A percentile compares a stretch with the other conserved stretches of the same genome.
Evolutionary conservation across 148 eudicot genomes (phyloP).

Genomic region (Nepenthes gracilis): DNA sequence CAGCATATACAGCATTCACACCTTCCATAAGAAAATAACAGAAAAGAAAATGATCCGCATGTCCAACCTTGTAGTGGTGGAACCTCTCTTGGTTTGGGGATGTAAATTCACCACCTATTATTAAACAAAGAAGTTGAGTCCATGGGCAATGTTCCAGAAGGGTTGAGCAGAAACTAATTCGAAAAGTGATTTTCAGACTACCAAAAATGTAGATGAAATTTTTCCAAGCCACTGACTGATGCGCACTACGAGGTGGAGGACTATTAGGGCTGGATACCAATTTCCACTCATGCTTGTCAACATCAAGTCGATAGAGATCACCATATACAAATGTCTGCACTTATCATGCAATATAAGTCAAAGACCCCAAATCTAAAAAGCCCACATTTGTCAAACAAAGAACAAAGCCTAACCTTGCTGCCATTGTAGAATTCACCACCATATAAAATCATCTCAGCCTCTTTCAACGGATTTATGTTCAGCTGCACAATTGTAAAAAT

Average conservation of each 20-base stretch:
- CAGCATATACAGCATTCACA: neutral
- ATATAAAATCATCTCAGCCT: constrained; percentile 79
- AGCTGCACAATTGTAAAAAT: constrained; percentile 34
- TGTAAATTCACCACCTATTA: constrained; percentile 89
- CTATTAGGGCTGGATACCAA: constrained; percentile 90
- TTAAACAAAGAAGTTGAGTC: neutral
- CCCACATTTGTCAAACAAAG: neutral
- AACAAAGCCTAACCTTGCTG: constrained; percentile 49
- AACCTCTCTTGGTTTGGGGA: constrained; percentile 98
- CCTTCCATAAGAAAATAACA: neutral
- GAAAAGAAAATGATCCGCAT: neutral
- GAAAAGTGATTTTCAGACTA: constrained; percentile 1
- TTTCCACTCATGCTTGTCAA: constrained; percentile 94
- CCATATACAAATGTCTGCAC: constrained; percentile 94
- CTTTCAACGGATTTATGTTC: constrained; percentile 80
- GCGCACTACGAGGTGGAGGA: constrained; percentile 99
- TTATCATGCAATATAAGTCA: constrained; percentile 9
- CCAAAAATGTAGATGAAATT: constrained; percentile 87
- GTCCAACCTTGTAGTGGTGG: constrained; percentile 85
- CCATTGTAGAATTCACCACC: constrained; percentile 99
- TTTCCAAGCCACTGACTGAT: constrained; percentile 97
- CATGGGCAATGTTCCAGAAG: neutral
- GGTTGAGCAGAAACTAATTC: neutral
- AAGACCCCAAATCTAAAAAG: neutral
- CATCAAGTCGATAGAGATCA: constrained; percentile 84